These are phyloP conservation scores for Truncatella angustata DNA, from an alignment of 2,329 filamentous ascomycete genomes.

Conservation along the genomic window DNA sequence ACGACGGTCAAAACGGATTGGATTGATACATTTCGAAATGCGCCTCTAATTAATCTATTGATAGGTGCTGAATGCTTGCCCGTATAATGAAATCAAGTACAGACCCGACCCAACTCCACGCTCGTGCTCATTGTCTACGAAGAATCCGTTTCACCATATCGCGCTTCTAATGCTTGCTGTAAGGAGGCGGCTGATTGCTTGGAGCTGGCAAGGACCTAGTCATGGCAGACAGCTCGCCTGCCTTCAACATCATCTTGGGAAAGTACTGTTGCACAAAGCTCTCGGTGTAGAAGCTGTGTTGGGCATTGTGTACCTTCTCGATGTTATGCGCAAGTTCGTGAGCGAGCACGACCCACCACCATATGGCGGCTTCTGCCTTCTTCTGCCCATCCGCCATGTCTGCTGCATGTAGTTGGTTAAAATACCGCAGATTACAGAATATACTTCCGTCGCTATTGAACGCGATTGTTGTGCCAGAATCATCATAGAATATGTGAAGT, in stretches of 20 bases:
- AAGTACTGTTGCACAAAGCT: slow-evolving; percentile 79
- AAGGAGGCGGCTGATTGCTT: slow-evolving; percentile 1
- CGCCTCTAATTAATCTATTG: not conserved
- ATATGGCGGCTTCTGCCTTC: slow-evolving; percentile 69
- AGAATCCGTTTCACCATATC: not conserved
- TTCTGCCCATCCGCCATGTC: slow-evolving; percentile 42
- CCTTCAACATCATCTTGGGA: slow-evolving; percentile 61
- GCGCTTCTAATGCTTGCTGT: slow-evolving; percentile 3
- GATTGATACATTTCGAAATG: not conserved
- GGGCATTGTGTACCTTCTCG: slow-evolving; percentile 71
- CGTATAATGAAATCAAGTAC: not conserved
- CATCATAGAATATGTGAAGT: slow-evolving; percentile 86
- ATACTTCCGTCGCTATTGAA: slow-evolving; percentile 87
- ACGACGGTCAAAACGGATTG: not conserved
- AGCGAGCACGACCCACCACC: slow-evolving; percentile 95
- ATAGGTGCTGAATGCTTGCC: not conserved
- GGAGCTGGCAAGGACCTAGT: not conserved
- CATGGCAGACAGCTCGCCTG: slow-evolving; percentile 23
- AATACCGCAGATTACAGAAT: slow-evolving; percentile 93
- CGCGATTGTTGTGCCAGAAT: slow-evolving; percentile 76
- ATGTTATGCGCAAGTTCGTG: slow-evolving; percentile 97
- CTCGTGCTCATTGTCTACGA: not conserved
- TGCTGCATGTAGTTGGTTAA: slow-evolving; percentile 70
- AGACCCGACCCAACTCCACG: not conserved
- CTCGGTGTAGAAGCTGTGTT: slow-evolving; percentile 84